phyloP scores from a whole-genome alignment of 2,329 filamentous ascomycete genomes.

The Elsinoe perseae region DNA sequence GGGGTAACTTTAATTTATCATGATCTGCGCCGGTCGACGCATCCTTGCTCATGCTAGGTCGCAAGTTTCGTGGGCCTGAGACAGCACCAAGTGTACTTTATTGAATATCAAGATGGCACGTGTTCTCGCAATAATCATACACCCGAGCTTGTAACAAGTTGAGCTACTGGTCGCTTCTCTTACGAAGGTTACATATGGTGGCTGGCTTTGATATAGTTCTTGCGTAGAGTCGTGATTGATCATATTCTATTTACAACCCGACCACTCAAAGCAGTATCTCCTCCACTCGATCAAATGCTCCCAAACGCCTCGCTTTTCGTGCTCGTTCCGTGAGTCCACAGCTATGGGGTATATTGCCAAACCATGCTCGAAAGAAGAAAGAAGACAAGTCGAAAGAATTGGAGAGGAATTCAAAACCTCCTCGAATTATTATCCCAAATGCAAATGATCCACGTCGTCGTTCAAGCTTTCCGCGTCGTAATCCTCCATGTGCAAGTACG shows the following conservation, averaged over 20 bases:
- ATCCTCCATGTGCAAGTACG: slow-evolving; percentile 41
- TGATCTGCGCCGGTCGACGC: slow-evolving; percentile 1
- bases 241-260: not conserved
- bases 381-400: not conserved
- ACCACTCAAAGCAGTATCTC: not conserved
- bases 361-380: not conserved
- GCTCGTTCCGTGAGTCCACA: not conserved
- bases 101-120: not conserved
- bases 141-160: too few relatives aligned
- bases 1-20: slow-evolving; percentile 2
- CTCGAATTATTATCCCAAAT: slow-evolving; percentile 20
- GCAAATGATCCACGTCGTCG: slow-evolving; percentile 41
- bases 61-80: not conserved
- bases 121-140: not conserved
- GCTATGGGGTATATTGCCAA: slow-evolving; percentile 3
- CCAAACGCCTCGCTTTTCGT: slow-evolving; percentile 3
- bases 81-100: not conserved
- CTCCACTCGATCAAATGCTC: not conserved
- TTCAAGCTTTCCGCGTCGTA: slow-evolving; percentile 41
- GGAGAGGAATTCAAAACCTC: not conserved
- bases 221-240: not conserved
- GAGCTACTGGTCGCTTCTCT: too few relatives aligned
- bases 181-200: too few relatives aligned
- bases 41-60: not conserved
- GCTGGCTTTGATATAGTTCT: not conserved